A percentile compares a stretch with the other conserved stretches of the same genome.
Evolutionary conservation across 2,329 filamentous ascomycete species (phyloP).

Genomic region (Zymoseptoria crescenta): DNA sequence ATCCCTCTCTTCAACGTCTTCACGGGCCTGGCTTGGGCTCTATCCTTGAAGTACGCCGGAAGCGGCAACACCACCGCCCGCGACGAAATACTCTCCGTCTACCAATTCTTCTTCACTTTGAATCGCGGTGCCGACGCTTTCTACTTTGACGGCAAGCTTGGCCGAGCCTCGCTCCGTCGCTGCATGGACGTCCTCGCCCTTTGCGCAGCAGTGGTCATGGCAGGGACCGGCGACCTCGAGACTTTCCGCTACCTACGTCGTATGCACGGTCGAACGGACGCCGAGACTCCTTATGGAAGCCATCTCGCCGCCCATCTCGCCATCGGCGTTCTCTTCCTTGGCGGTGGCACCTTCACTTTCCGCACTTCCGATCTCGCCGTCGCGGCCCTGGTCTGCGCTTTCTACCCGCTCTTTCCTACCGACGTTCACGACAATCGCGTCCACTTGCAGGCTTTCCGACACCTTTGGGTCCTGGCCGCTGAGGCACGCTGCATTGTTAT

Average conservation of each 20-base stretch:
- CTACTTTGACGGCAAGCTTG: slow-evolving; percentile 74
- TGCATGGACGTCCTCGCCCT: slow-evolving; percentile 84
- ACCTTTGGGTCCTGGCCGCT: slow-evolving; percentile 92
- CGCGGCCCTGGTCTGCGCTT: slow-evolving; percentile 76
- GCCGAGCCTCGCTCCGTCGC: slow-evolving; percentile 75
- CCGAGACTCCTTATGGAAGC: slow-evolving; percentile 82
- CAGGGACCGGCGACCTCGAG: slow-evolving; percentile 81
- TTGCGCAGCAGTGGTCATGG: slow-evolving; percentile 82
- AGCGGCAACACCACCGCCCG: slow-evolving; percentile 57
- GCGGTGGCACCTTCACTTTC: slow-evolving; percentile 86
- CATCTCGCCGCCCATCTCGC: slow-evolving; percentile 90
- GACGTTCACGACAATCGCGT: slow-evolving; percentile 88
- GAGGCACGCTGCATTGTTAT: slow-evolving; percentile 83
- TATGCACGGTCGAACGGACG: slow-evolving; percentile 78
- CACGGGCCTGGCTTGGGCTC: slow-evolving; percentile 73
- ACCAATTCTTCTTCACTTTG: slow-evolving; percentile 48
- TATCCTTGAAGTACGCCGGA: slow-evolving; percentile 41
- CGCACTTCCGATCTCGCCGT: slow-evolving; percentile 81
- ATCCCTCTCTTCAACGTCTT: slow-evolving; percentile 90
- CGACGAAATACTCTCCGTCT: slow-evolving; percentile 72
- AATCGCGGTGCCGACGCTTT: slow-evolving; percentile 21
- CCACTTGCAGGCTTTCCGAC: slow-evolving; percentile 90
- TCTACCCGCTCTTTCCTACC: slow-evolving; percentile 88
- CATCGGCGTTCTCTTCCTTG: slow-evolving; percentile 82
- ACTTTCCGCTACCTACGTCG: slow-evolving; percentile 79